These are phyloP conservation scores for Lablab purpureus DNA, from an alignment of 306 rosid species.

Conservation along the genomic window DNA sequence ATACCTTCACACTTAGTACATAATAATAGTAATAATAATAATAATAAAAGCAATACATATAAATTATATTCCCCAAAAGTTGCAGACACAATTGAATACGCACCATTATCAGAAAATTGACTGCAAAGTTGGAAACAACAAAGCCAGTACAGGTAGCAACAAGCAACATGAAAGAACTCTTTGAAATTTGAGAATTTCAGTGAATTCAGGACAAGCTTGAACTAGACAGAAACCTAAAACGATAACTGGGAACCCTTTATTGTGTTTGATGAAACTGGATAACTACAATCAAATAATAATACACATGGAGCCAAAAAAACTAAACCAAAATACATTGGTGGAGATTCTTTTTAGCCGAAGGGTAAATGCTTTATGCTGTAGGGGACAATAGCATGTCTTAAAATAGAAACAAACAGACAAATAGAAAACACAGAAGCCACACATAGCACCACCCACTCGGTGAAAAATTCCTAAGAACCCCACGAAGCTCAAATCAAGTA, in stretches of 20 bases:
- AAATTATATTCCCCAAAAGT: conserved; percentile 6
- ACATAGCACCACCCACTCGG: not conserved
- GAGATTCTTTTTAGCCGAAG: conserved; percentile 19
- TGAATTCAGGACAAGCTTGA: not conserved
- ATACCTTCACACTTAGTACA: not conserved
- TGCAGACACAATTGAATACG: not conserved
- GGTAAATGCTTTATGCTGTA: not conserved
- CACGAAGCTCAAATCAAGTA: not conserved
- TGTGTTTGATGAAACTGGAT: not conserved
- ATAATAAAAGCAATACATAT: not conserved
- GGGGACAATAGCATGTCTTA: conserved; percentile 9
- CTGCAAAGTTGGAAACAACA: not conserved
- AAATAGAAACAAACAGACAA: conserved; percentile 42
- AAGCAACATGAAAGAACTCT: not conserved
- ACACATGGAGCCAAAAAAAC: not conserved
- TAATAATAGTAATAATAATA: not conserved
- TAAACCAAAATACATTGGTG: not conserved
- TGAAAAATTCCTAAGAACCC: conserved; percentile 11
- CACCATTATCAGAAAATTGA: not conserved
- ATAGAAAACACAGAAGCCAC: conserved; percentile 4
- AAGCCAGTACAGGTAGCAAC: not conserved
- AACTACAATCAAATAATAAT: not conserved
- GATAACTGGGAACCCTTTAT: not conserved
- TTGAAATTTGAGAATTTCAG: not conserved
- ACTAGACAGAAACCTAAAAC: not conserved